These are phyloP conservation scores for Coemansia asiatica DNA, from an alignment of 192 early-diverging fungal species.

Conservation along the genomic window DNA sequence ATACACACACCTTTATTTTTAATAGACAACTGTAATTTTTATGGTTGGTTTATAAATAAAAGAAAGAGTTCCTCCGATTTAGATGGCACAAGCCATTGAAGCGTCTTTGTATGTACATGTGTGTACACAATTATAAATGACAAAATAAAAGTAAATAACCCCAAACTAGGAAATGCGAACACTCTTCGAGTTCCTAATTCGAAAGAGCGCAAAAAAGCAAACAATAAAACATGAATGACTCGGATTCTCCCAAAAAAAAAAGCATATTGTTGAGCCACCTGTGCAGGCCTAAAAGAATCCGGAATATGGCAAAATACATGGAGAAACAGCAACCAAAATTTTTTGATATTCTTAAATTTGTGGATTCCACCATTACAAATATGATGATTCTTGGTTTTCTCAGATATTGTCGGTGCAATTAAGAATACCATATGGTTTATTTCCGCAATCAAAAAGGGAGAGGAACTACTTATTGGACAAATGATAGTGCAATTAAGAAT, in stretches of 20 bases:
- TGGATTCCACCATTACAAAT: not conserved
- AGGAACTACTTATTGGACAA: not conserved
- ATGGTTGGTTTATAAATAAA: not conserved
- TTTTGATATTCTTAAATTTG: not conserved
- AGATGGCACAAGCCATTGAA: constrained; percentile 7
- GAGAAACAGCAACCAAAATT: not conserved
- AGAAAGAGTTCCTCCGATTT: not conserved
- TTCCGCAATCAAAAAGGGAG: not conserved
- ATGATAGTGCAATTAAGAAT: not conserved
- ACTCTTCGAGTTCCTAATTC: not conserved
- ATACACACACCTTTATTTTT: constrained; percentile 4
- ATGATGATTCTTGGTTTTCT: not conserved
- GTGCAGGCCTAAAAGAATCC: too few species aligned
- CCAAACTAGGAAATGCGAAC: not conserved
- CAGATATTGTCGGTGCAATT: not conserved
- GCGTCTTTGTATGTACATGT: not conserved
- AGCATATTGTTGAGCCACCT: not conserved
- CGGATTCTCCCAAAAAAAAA: not conserved
- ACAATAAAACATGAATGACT: not conserved
- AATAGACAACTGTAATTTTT: not conserved
- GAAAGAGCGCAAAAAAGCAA: not conserved
- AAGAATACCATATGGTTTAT: not conserved
- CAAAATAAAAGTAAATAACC: not conserved
- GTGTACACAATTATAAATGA: not conserved
- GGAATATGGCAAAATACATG: not conserved